Conservation (phyloP, 2,329 filamentous ascomycete genomes). For the Sporothrix humicola region DNA sequence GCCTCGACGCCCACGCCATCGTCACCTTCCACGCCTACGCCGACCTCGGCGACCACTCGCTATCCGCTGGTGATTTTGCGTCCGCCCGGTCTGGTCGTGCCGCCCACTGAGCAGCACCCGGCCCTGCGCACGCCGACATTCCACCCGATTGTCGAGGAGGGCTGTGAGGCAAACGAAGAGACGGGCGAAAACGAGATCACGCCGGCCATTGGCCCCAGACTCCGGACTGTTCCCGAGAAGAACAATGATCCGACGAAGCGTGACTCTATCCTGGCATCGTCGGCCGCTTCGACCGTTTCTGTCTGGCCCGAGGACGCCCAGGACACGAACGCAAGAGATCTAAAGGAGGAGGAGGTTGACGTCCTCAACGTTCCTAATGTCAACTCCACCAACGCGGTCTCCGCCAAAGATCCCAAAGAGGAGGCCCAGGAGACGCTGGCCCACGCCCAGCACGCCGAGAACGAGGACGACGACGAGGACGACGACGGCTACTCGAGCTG, state of each 20-base stretch:
- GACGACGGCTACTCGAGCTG: constrained; percentile 1
- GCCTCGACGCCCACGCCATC: background rate
- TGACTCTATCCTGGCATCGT: constrained; percentile 31
- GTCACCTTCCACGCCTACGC: constrained; percentile 5
- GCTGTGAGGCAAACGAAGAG: constrained; percentile 41
- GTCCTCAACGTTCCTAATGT: background rate
- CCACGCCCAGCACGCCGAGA: constrained; percentile 19
- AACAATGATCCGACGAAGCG: constrained; percentile 1
- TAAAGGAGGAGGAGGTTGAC: background rate
- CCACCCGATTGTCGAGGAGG: constrained; percentile 44
- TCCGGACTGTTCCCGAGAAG: background rate
- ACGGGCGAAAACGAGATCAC: background rate
- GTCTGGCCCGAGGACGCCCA: background rate
- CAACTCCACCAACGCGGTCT: background rate
- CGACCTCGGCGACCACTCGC: constrained; percentile 15
- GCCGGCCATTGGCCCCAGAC: background rate
- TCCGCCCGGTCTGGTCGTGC: constrained; percentile 45
- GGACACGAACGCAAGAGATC: background rate
- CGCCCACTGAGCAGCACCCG: constrained; percentile 60
- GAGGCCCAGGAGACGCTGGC: background rate
- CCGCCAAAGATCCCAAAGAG: background rate
- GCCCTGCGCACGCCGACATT: constrained; percentile 52
- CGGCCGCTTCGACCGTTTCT: constrained; percentile 22
- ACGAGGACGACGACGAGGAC: constrained; percentile 14
- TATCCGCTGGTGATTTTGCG: constrained; percentile 46